These are phyloP conservation scores for Pseudogymnoascus sp. DNA, from an alignment of 2,329 filamentous ascomycete species.

Conservation along the genomic window DNA sequence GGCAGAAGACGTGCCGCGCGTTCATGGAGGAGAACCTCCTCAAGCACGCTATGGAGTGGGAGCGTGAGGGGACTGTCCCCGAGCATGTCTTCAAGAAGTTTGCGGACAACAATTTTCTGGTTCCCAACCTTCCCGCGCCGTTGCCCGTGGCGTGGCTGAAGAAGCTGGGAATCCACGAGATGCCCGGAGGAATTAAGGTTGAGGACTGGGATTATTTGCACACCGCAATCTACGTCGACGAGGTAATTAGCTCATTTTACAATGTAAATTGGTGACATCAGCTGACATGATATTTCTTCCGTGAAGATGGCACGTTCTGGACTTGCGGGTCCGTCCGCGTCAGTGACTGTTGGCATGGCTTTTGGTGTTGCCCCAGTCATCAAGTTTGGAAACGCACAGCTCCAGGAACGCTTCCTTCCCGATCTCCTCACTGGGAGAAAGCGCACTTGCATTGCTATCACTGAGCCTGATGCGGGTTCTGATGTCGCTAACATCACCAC, in stretches of 20 bases:
- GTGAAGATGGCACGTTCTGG: constrained; percentile 59
- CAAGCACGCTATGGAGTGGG: constrained; percentile 61
- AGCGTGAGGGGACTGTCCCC: constrained; percentile 51
- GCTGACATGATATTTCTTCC: constrained; percentile 42
- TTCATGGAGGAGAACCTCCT: constrained; percentile 59
- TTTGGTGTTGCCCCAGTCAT: constrained; percentile 53
- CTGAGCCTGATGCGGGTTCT: constrained; percentile 65
- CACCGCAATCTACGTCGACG: constrained; percentile 44
- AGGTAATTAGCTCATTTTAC: background rate
- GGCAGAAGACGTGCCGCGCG: constrained; percentile 60
- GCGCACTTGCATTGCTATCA: constrained; percentile 69
- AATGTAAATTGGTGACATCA: background rate
- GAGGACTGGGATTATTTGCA: constrained; percentile 71
- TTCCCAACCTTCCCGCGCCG: constrained; percentile 63
- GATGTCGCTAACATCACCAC: constrained; percentile 69
- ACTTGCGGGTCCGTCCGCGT: constrained; percentile 53
- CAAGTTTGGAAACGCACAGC: background rate
- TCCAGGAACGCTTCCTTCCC: constrained; percentile 50
- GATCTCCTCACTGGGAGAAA: constrained; percentile 61
- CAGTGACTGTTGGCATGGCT: constrained; percentile 64
- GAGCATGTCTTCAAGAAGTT: constrained; percentile 59
- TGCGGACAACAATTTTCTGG: constrained; percentile 57
- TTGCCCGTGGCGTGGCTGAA: constrained; percentile 62
- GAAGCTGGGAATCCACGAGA: constrained; percentile 56
- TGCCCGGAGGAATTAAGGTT: constrained; percentile 58